A percentile compares a stretch with the other conserved stretches of the same genome.
Evolutionary conservation across 768 basidiomycete genomes (phyloP).

Genomic region (Pleurotus tuoliensis): DNA sequence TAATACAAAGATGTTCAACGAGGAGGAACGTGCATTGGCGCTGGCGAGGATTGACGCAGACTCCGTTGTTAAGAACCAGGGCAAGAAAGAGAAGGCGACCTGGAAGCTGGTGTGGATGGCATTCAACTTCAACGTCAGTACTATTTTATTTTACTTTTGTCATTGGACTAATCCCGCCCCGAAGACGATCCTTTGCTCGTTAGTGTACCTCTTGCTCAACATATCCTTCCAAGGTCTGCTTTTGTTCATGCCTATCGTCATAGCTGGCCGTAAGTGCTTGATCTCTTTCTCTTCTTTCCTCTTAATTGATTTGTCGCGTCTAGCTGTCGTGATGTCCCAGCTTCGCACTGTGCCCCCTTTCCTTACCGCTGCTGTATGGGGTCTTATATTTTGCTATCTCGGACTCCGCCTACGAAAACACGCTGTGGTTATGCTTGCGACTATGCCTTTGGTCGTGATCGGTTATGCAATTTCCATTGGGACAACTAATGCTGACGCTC

Average conservation of each 20-base stretch:
- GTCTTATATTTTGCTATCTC: slow-evolving; percentile 28
- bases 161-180: background rate
- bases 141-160: background rate
- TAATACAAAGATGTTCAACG: slow-evolving; percentile 23
- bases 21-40: slow-evolving; percentile 23
- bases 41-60: slow-evolving; percentile 27
- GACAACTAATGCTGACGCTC: slow-evolving; percentile 35
- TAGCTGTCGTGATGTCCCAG: slow-evolving; percentile 5
- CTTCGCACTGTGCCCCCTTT: slow-evolving; percentile 48
- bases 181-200: slow-evolving; percentile 26
- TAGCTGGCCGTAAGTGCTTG: slow-evolving; percentile 38
- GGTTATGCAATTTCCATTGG: slow-evolving; percentile 42
- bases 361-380: slow-evolving; percentile 36
- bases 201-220: slow-evolving; percentile 31
- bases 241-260: slow-evolving; percentile 43
- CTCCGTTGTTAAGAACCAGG: slow-evolving; percentile 22
- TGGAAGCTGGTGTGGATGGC: slow-evolving; percentile 18
- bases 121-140: slow-evolving; percentile 13
- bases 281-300: background rate
- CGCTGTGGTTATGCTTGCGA: slow-evolving; percentile 30
- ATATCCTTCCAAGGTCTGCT: slow-evolving; percentile 41
- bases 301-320: background rate
- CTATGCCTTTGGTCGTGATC: slow-evolving; percentile 32
- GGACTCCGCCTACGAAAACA: slow-evolving; percentile 34
- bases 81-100: slow-evolving; percentile 23